Evolutionary conservation across 2,329 filamentous ascomycete genomes (phyloP).

Genomic region (Kalmusia sp.): DNA sequence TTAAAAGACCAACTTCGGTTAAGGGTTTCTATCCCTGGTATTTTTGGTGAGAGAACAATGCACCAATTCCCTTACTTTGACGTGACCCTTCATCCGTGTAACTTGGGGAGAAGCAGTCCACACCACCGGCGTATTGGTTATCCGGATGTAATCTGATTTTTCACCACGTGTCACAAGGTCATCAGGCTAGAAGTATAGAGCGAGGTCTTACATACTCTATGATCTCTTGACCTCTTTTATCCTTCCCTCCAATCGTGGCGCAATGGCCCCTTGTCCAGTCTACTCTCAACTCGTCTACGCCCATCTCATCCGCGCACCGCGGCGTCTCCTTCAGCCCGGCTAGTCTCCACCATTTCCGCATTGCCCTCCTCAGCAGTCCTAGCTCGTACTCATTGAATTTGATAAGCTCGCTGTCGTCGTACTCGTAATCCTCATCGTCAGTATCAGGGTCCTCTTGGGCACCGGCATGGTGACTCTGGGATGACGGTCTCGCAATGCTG

Average conservation of each 20-base stretch:
- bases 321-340: slow-evolving; percentile 65
- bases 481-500: slow-evolving; percentile 2
- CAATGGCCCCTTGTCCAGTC: slow-evolving; percentile 83
- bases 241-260: slow-evolving; percentile 77
- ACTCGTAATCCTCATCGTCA: slow-evolving; percentile 49
- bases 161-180: too few species aligned
- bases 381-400: slow-evolving; percentile 51
- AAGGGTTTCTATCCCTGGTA: too few species aligned
- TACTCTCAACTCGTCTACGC: slow-evolving; percentile 65
- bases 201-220: background rate
- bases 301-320: slow-evolving; percentile 61
- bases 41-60: too few species aligned
- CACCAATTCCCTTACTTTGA: too few species aligned
- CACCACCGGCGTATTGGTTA: too few species aligned
- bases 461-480: background rate
- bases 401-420: slow-evolving; percentile 55
- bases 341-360: slow-evolving; percentile 74
- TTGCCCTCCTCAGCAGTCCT: slow-evolving; percentile 71
- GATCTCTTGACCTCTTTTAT: slow-evolving; percentile 56
- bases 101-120: too few species aligned
- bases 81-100: too few species aligned
- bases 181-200: too few species aligned
- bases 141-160: too few species aligned
- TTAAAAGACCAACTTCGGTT: too few species aligned
- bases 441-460: slow-evolving; percentile 36